Evolutionary conservation across 352 stramenopile species (phyloP), one percentile per base, ranked within the genome.

Genomic region (Globisporangium viniferum): DNA sequence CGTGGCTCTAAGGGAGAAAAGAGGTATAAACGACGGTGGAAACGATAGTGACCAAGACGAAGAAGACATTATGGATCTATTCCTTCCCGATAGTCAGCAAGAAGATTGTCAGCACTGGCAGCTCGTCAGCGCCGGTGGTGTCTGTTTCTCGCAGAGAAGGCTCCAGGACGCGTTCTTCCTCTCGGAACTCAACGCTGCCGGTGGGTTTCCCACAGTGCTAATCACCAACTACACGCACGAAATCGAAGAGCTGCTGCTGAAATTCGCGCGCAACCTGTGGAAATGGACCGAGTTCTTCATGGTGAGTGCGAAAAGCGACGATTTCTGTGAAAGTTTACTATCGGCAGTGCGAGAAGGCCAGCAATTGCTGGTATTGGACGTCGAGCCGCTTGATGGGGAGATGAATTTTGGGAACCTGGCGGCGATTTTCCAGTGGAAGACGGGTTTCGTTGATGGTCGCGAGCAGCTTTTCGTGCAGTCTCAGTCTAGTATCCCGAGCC

Each of bases 291-390:
- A 86, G 0, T 75, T 88, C 3, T 65, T 74, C 48, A 85, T 86
- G 76, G 68, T 86, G 1, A 77, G 71, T 39, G 66, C 72, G 9
- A 73, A 68, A 54, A 75, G 73, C 0, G 7, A 29, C 5, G 79
- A 86, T 31, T 76, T 92, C 20, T 59, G 79, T 9, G 29, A 71
- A 0, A 73, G 75, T 0, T 60, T 92, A 14, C 24, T 35, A 5
- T n/a, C 58, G 2, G 80, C 84, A 18, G 72, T 88, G n/a, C 57
- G 53, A 18, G 67, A 82, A 9, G 84, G 82, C 1, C 71, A 89
- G 12, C 82, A 90, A 59, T 48, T 92, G 7, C 24, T 92, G 20
- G 80, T 92, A 6, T 64, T 92, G 0, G 84, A 90, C 15, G 74
- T 90, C 0, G 73, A 86, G 8, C 82, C 82, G 3, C 53, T 77